phyloP scores from a whole-genome alignment of 768 basidiomycete genomes.

The Boletus reticulatus region DNA sequence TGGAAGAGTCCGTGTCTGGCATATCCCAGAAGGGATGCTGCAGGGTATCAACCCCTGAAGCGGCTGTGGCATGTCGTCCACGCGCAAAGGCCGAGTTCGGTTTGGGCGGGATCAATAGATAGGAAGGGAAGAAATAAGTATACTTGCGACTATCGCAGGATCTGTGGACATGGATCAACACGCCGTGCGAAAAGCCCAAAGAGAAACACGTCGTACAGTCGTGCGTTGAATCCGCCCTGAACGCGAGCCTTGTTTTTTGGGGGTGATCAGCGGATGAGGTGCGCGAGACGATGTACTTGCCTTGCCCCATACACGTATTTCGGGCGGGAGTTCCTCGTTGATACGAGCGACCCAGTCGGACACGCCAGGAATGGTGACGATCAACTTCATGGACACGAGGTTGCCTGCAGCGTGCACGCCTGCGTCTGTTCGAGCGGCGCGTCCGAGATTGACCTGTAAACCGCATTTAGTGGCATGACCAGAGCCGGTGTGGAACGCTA shows the following conservation, averaged over 20 bases:
- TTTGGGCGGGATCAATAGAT: conserved; percentile 88
- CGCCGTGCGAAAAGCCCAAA: neutral
- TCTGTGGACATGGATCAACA: conserved; percentile 37
- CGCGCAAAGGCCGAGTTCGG: conserved; percentile 63
- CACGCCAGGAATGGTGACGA: conserved; percentile 69
- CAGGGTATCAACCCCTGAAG: conserved; percentile 9
- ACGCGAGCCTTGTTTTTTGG: conserved; percentile 49
- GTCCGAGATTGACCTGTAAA: conserved; percentile 72
- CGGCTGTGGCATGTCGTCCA: conserved; percentile 36
- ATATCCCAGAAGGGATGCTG: conserved; percentile 64
- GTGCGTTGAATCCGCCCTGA: conserved; percentile 81
- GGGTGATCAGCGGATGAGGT: neutral
- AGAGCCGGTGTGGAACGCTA: neutral
- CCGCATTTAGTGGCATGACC: neutral
- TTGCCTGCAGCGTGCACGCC: conserved; percentile 98
- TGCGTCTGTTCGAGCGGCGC: conserved; percentile 94
- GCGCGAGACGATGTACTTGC: conserved; percentile 40
- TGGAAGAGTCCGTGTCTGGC: conserved; percentile 34
- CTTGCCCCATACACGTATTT: conserved; percentile 92
- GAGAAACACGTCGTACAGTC: conserved; percentile 45
- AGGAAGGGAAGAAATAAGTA: conserved; percentile 95
- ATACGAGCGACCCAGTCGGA: conserved; percentile 67
- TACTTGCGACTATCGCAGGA: conserved; percentile 95
- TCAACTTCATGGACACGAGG: conserved; percentile 89
- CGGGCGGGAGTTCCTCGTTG: conserved; percentile 86